phyloP scores from a whole-genome alignment of 2,329 filamentous ascomycete genomes.

The Neoascochyta sp. region DNA sequence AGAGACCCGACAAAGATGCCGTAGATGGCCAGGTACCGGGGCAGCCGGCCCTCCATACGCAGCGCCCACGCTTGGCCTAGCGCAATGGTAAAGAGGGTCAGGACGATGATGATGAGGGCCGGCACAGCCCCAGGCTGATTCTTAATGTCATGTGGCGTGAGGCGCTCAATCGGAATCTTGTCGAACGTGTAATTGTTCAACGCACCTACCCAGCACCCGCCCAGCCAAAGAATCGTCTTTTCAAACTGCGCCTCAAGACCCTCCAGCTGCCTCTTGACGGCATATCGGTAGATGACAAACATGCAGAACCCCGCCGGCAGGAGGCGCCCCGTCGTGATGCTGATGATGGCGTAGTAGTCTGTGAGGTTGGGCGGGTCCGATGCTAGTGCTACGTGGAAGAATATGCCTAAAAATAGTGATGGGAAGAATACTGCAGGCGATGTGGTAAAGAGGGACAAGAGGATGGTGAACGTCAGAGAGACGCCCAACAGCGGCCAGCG shows the following conservation, averaged over 20 bases:
- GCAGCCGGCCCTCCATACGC: slow-evolving; percentile 76
- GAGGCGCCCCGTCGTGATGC: slow-evolving; percentile 73
- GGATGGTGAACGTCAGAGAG: slow-evolving; percentile 71
- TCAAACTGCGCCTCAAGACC: slow-evolving; percentile 80
- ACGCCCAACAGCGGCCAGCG: slow-evolving; percentile 81
- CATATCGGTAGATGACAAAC: slow-evolving; percentile 83
- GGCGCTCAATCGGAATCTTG: slow-evolving; percentile 84
- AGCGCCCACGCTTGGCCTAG: slow-evolving; percentile 80
- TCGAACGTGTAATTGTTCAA: slow-evolving; percentile 94
- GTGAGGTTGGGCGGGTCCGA: slow-evolving; percentile 75
- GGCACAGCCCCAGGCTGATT: slow-evolving; percentile 85
- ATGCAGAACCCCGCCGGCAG: slow-evolving; percentile 83
- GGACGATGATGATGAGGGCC: slow-evolving; percentile 74
- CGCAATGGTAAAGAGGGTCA: slow-evolving; percentile 64
- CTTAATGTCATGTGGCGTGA: slow-evolving; percentile 85
- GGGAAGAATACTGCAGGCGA: slow-evolving; percentile 81
- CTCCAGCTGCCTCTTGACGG: slow-evolving; percentile 66
- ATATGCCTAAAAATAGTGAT: slow-evolving; percentile 74
- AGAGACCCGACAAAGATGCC: slow-evolving; percentile 63
- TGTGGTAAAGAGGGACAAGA: slow-evolving; percentile 77
- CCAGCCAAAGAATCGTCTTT: slow-evolving; percentile 86
- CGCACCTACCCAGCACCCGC: slow-evolving; percentile 84
- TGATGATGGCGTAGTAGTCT: slow-evolving; percentile 68
- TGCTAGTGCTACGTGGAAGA: slow-evolving; percentile 85
- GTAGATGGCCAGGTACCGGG: slow-evolving; percentile 75